These are phyloP conservation scores for Erysimum pusillum DNA, from an alignment of 441 rosid genomes.

Conservation along the genomic window DNA sequence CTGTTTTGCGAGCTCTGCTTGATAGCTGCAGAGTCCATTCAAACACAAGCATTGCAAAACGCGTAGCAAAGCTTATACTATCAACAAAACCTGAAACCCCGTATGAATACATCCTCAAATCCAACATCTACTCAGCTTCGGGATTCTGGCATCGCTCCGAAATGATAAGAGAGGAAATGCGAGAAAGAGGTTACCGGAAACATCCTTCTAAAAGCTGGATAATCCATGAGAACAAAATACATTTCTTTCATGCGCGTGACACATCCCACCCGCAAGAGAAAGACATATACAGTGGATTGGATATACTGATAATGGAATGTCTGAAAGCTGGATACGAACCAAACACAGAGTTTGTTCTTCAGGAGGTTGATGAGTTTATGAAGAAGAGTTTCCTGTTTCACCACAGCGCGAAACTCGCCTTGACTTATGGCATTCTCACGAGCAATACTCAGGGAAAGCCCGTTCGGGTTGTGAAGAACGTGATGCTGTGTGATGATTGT, in stretches of 20 bases:
- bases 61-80: slow-evolving; percentile 65
- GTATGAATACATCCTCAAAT: slow-evolving; percentile 68
- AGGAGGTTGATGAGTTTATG: slow-evolving; percentile 86
- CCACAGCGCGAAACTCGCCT: slow-evolving; percentile 90
- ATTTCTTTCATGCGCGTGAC: slow-evolving; percentile 79
- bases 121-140: slow-evolving; percentile 87
- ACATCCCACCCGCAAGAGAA: slow-evolving; percentile 66
- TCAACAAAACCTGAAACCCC: slow-evolving; percentile 66
- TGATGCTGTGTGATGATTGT: slow-evolving; percentile 84
- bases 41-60: slow-evolving; percentile 62
- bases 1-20: slow-evolving; percentile 79
- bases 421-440: slow-evolving; percentile 71
- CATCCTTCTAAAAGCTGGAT: slow-evolving; percentile 86
- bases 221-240: slow-evolving; percentile 61
- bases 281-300: slow-evolving; percentile 76
- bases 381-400: slow-evolving; percentile 80
- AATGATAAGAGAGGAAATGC: slow-evolving; percentile 70
- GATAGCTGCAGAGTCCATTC: slow-evolving; percentile 75
- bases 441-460: slow-evolving; percentile 56
- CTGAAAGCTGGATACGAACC: slow-evolving; percentile 77
- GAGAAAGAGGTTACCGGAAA: slow-evolving; percentile 64
- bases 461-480: slow-evolving; percentile 72
- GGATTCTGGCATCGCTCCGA: slow-evolving; percentile 89
- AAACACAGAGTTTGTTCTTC: slow-evolving; percentile 86
- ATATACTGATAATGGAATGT: slow-evolving; percentile 76